Base-by-base conservation (phyloP, 352 stramenopile genomes). In the Pythium volutum region DNA sequence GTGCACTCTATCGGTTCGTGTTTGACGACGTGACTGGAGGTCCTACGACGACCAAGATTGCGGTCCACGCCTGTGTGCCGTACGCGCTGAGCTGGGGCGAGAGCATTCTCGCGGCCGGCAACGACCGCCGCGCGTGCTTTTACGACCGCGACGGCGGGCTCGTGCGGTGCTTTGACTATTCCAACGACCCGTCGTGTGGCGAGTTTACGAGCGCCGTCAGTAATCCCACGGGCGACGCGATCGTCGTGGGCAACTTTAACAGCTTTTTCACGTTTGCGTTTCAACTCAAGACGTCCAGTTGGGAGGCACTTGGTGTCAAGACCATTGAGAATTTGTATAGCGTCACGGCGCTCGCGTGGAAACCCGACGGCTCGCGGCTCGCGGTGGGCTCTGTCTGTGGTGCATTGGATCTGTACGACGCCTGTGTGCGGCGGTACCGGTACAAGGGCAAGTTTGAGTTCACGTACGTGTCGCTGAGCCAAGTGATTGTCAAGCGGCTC, bases 371-470 rank as follows among this genome's bases (percentile, higher is more conserved):
- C 6, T 93, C 79, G 43, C 84, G 87, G 3, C 66, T 98, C 16
- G 91, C 88, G 0, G 76, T 98, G 23, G 94, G 94, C 8, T 95
- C 90, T 0, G 77, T 97, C 0, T 98, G 91, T 60, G 94, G 94
- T 10, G 85, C 82, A 18, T 66, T 97, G 20, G 94, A 98, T 69
- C 62, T 98, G 7, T 98, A 96, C 64, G 93, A 98, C 43, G 88
- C 91, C 2, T 98, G 91, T 52, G 86, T 98, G 41, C 80, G 82
- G 2, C 87, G 94, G 31, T 96, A 89, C 56, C 78, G 83, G 4
- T 98, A 98, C 77, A 97, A 98, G 64, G 89, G 89, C 53, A 95
- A 91, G 51, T 98, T 98, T 56, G 94, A 98, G 77, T 96, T 98
- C 65, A 98, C 91, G 45, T 98, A 98, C 60, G 89, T 98, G 46